phyloP scores from a whole-genome alignment of 768 basidiomycete species.

The Amanita thiersii region DNA sequence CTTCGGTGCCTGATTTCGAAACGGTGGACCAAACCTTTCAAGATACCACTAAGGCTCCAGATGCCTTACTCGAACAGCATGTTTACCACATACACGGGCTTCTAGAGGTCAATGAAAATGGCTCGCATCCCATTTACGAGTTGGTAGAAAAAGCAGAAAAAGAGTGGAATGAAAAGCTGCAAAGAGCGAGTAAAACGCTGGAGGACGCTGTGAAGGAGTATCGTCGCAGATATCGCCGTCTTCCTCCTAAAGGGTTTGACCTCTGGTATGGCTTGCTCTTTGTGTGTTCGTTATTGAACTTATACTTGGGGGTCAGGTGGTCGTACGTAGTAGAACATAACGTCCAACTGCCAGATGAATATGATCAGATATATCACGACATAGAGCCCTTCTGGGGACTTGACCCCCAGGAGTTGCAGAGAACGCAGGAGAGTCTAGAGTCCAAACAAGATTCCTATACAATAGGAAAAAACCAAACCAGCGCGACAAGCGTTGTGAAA shows the following conservation, averaged over 20 bases:
- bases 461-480: slow-evolving; percentile 23
- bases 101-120: slow-evolving; percentile 30
- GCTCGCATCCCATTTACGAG: slow-evolving; percentile 67
- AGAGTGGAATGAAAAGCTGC: slow-evolving; percentile 50
- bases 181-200: slow-evolving; percentile 67
- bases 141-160: slow-evolving; percentile 66
- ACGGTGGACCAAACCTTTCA: too few species aligned
- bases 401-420: slow-evolving; percentile 29
- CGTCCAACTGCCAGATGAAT: slow-evolving; percentile 82
- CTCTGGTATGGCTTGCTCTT: slow-evolving; percentile 51
- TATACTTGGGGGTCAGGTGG: slow-evolving; percentile 26
- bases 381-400: slow-evolving; percentile 81
- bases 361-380: slow-evolving; percentile 65
- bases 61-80: slow-evolving; percentile 17
- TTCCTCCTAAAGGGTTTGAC: slow-evolving; percentile 85
- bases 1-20: too few species aligned
- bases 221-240: slow-evolving; percentile 58
- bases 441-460: slow-evolving; percentile 32
- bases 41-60: neutral
- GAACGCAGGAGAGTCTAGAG: slow-evolving; percentile 28
- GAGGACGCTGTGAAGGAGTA: slow-evolving; percentile 74
- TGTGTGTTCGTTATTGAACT: neutral
- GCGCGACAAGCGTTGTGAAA: slow-evolving; percentile 20
- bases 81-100: slow-evolving; percentile 28
- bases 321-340: slow-evolving; percentile 55